Percentiles rank a stretch among this genome's conserved stretches.
phyloP scores from a whole-genome alignment of 129 eudicot species.

The Deinandra increscens region DNA sequence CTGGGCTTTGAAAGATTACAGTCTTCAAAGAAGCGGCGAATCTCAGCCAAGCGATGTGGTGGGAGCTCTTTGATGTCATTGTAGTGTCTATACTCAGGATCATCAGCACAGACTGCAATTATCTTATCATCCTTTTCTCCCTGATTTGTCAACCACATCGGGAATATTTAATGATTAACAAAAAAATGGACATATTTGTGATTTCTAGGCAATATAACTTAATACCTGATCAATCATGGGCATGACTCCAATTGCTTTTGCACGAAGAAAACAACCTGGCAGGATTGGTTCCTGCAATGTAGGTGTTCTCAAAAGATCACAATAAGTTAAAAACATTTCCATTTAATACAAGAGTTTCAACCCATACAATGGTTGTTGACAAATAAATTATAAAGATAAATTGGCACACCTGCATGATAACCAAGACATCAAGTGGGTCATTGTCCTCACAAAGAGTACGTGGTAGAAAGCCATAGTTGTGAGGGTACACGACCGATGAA shows the following conservation, averaged over 20 bases:
- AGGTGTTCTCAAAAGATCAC: constrained; percentile 18
- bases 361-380: background rate
- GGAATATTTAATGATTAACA: background rate
- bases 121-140: constrained; percentile 99
- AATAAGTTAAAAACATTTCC: background rate
- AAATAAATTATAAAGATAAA: background rate
- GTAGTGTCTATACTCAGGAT: constrained; percentile 85
- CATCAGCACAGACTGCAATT: constrained; percentile 99
- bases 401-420: constrained; percentile 81
- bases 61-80: constrained; percentile 87
- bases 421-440: constrained; percentile 95
- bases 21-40: constrained; percentile 99
- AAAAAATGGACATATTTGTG: background rate
- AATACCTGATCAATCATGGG: constrained; percentile 96
- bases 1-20: constrained; percentile 57
- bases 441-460: constrained; percentile 95
- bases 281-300: constrained; percentile 76
- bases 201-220: background rate
- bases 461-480: constrained; percentile 94
- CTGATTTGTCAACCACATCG: constrained; percentile 33
- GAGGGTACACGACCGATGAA: constrained; percentile 96
- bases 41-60: constrained; percentile 96
- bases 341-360: background rate
- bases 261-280: constrained; percentile 97
- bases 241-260: constrained; percentile 94